Base-by-base conservation (phyloP, 495 filamentous ascomycete species). In the Stereocaulon alpinum region DNA sequence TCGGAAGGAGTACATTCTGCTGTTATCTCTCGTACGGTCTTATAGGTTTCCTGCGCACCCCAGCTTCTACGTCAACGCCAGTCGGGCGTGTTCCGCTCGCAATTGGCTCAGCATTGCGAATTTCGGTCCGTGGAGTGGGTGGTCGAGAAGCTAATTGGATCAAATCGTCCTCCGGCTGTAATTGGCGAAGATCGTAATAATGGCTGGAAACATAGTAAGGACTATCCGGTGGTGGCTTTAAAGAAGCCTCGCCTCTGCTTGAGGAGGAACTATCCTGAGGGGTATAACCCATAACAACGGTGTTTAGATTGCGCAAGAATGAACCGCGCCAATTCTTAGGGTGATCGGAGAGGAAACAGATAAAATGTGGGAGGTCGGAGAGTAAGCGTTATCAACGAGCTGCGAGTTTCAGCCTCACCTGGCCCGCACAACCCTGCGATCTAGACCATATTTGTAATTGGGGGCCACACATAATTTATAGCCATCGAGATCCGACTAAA, bases 171-270 rank as follows among this genome's bases (percentile, higher is more conserved):
- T 55, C 40, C 0, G 40, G 27, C 17, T 56, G 10, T 5, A 56
- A 32, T 22, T 54, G 32, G 43, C 45, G 30, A 30, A 61, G 42
- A 10, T 56, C 53, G 37, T 61, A 1, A 43, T 42, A 61, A 50
- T 61, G 45, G 30, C 51, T 55, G 15, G 20, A 14, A 48, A 1
- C 20, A 14, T 15, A 11, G 11, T 29, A 14, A 24, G 2, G 7
- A 20, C 3, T 20, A 18, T 5, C 5, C 6, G 45, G 22, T 27
- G 27, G 27, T 48, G 22, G 45, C 1, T 48, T 48, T 14, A 48
- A 12, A 48, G 27, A 24, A 5, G 18, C 9, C 2, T 48, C 45
- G 2, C 27, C 45, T 15, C 41, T 43, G 41, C n/a, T 43, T 43
- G 41, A 43, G 41, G n/a, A 48, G 27, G 22, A 48, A 10, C 2